These are phyloP conservation scores for Xylaria sp. DNA, from an alignment of 2,329 filamentous ascomycete species.

Conservation along the genomic window DNA sequence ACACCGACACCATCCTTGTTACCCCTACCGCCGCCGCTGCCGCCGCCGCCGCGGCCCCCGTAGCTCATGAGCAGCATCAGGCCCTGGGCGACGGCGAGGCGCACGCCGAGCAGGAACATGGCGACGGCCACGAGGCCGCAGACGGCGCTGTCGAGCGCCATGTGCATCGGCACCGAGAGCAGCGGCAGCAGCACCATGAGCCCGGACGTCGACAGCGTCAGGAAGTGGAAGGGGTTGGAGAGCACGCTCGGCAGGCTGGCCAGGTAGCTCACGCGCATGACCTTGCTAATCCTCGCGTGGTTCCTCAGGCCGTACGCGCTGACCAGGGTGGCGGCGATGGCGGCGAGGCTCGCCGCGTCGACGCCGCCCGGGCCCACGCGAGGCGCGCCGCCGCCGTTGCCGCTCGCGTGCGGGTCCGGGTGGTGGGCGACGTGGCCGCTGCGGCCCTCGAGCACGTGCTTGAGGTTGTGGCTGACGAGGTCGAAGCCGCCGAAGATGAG, in stretches of 20 bases:
- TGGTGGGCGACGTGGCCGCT: conserved; percentile 76
- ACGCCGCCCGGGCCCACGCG: conserved; percentile 74
- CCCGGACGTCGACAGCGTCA: conserved; percentile 84
- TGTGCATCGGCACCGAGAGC: conserved; percentile 77
- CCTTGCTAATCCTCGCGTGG: conserved; percentile 87
- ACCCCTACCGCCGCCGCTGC: conserved; percentile 1
- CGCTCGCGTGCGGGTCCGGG: conserved; percentile 64
- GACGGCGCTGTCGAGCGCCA: conserved; percentile 80
- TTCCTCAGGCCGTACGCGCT: conserved; percentile 88
- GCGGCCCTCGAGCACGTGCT: conserved; percentile 80
- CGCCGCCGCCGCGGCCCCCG: conserved; percentile 39
- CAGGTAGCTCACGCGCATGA: conserved; percentile 85
- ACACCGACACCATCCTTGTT: conserved; percentile 55
- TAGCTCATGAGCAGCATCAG: conserved; percentile 97
- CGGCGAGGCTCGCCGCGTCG: conserved; percentile 78
- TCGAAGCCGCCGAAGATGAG: conserved; percentile 98
- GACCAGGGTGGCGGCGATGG: conserved; percentile 79
- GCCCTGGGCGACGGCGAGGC: conserved; percentile 82
- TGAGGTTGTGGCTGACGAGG: conserved; percentile 88
- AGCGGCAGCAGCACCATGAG: conserved; percentile 81
- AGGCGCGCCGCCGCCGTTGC: too few relatives aligned
- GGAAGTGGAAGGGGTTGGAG: conserved; percentile 91
- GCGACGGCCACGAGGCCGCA: conserved; percentile 79
- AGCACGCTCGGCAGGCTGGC: conserved; percentile 82
- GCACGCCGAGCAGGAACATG: conserved; percentile 86